Conservation (phyloP, 1,284 basidiomycete genomes). For the Moniliella sp. region DNA sequence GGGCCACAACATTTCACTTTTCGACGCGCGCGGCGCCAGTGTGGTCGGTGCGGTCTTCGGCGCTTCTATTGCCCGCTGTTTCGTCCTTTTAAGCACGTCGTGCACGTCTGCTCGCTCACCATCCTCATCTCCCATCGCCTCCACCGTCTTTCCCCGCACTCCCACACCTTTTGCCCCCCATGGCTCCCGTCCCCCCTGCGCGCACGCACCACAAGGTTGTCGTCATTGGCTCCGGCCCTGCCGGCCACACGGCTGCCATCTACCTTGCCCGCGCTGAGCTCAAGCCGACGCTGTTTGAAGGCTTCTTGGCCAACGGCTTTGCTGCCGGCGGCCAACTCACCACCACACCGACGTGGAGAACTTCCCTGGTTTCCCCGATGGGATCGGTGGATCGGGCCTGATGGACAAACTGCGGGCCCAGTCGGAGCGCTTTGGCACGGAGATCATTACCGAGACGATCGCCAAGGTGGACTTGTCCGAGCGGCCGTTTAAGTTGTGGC, state of each 20-base stretch:
- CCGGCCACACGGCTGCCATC: conserved; percentile 53
- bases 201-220: too few relatives aligned
- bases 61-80: too few relatives aligned
- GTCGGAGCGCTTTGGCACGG: conserved; percentile 66
- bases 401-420: conserved; percentile 80
- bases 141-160: too few relatives aligned
- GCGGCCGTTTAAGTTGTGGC: conserved; percentile 94
- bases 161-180: too few relatives aligned
- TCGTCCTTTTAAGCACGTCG: too few relatives aligned
- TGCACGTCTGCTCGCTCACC: too few relatives aligned
- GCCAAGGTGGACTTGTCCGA: conserved; percentile 75
- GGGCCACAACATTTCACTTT: too few relatives aligned
- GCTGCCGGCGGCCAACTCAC: conserved; percentile 93
- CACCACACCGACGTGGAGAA: conserved; percentile 73
- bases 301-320: conserved; percentile 94
- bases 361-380: conserved; percentile 83
- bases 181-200: too few relatives aligned
- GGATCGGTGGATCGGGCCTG: conserved; percentile 80
- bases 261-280: conserved; percentile 89
- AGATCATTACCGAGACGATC: conserved; percentile 86
- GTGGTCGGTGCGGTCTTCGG: too few relatives aligned
- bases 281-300: conserved; percentile 73
- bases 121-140: too few relatives aligned
- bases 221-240: conserved; percentile 87
- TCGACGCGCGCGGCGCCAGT: too few relatives aligned